A percentile compares a stretch with the other conserved stretches of the same genome.
These are phyloP conservation scores for Sclerotinia trifoliorum DNA, from an alignment of 2,329 filamentous ascomycete species.

Conservation along the genomic window DNA sequence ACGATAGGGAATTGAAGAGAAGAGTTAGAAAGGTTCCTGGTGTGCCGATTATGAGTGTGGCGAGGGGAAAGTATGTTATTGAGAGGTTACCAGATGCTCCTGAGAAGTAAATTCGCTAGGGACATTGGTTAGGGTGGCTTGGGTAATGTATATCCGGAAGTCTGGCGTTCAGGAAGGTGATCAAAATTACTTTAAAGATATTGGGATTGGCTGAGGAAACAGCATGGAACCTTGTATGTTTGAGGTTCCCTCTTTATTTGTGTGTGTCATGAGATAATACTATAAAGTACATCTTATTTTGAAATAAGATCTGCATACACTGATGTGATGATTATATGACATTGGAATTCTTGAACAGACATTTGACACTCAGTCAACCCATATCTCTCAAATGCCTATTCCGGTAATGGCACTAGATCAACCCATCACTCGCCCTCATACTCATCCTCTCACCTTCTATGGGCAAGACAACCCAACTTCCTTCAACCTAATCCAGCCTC, in stretches of 20 bases:
- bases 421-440: not conserved
- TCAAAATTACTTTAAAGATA: conserved; percentile 7
- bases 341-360: not conserved
- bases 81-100: conserved; percentile 86
- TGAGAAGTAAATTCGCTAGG: conserved; percentile 46
- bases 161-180: conserved; percentile 18
- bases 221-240: not conserved
- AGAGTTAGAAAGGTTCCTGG: conserved; percentile 70
- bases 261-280: not conserved
- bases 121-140: conserved; percentile 1
- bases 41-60: conserved; percentile 70
- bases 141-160: conserved; percentile 16
- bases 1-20: conserved; percentile 77
- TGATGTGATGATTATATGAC: not conserved
- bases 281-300: not conserved
- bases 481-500: not conserved
- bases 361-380: no score
- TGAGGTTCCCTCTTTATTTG: not conserved
- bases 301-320: not conserved
- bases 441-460: not conserved
- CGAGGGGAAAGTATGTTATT: conserved; percentile 88
- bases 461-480: no score
- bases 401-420: no score
- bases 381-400: no score
- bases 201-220: conserved; percentile 1